Evolutionary conservation across 2,329 filamentous ascomycete species (phyloP).

Genomic region (Ramichloridium luteum): DNA sequence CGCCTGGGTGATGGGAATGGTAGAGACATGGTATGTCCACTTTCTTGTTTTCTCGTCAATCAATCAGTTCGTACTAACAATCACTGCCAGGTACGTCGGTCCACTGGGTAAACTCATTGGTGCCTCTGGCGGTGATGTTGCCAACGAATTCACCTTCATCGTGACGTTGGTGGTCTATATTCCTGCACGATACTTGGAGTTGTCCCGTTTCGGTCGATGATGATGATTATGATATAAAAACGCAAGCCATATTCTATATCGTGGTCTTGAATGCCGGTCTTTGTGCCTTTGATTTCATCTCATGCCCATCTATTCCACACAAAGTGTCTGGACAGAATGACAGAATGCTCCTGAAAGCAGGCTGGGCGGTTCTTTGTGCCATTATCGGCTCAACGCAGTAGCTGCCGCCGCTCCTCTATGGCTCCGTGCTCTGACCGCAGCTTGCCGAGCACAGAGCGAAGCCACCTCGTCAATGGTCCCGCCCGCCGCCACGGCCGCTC

Average conservation of each 20-base stretch:
- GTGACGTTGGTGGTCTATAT: constrained; percentile 38
- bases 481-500: constrained; percentile 15
- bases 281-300: too few species aligned
- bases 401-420: too few species aligned
- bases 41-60: too few species aligned
- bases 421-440: too few species aligned
- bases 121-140: constrained; percentile 44
- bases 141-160: constrained; percentile 41
- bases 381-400: too few species aligned
- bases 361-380: too few species aligned
- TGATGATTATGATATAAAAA: constrained; percentile 6
- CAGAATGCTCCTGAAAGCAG: too few species aligned
- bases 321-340: too few species aligned
- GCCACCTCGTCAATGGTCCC: constrained; percentile 8
- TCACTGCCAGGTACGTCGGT: constrained; percentile 30
- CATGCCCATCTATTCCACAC: too few species aligned
- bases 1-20: constrained; percentile 45
- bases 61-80: too few species aligned
- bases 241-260: too few species aligned
- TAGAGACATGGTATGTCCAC: constrained; percentile 17
- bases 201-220: constrained; percentile 32
- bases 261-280: constrained; percentile 4
- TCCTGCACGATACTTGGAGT: constrained; percentile 38
- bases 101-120: constrained; percentile 47
- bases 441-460: too few species aligned